Percentiles rank a stretch among this genome's conserved stretches.
phyloP scores from a whole-genome alignment of 192 early-diverging fungal genomes.

The Phlyctochytrium arcticum region DNA sequence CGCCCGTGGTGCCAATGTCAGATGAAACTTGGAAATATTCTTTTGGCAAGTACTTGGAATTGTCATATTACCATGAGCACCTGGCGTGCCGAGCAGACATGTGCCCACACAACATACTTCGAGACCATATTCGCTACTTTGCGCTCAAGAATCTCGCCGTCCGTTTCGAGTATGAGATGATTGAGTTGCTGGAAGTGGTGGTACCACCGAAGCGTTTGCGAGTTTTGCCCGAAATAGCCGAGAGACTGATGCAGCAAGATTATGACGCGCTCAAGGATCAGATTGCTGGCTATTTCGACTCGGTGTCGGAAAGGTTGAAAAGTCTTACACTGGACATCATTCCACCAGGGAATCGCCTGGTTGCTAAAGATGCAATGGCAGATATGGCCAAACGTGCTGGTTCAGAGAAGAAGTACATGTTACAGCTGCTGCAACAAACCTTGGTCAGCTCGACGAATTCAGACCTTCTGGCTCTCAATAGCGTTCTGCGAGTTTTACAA shows the following conservation, averaged over 20 bases:
- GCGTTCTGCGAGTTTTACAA: constrained; percentile 70
- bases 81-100: constrained; percentile 62
- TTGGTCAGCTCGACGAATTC: constrained; percentile 69
- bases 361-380: constrained; percentile 65
- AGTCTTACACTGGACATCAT: constrained; percentile 78
- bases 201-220: constrained; percentile 66
- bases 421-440: constrained; percentile 81
- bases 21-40: constrained; percentile 90
- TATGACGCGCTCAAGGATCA: constrained; percentile 55
- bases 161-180: constrained; percentile 70
- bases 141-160: constrained; percentile 70
- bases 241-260: constrained; percentile 72
- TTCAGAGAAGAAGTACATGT: constrained; percentile 73
- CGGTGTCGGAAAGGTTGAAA: constrained; percentile 75
- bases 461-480: constrained; percentile 79
- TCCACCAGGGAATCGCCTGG: constrained; percentile 61
- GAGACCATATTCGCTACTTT: constrained; percentile 85
- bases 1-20: constrained; percentile 74
- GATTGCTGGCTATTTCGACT: constrained; percentile 82
- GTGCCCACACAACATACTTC: constrained; percentile 80
- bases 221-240: constrained; percentile 43
- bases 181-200: constrained; percentile 67
- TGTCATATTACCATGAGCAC: constrained; percentile 76
- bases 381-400: constrained; percentile 67
- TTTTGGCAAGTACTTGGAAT: constrained; percentile 95